These are phyloP conservation scores for Nakazawaea anatomiae DNA, from an alignment of 805 yeast species.

Conservation along the genomic window DNA sequence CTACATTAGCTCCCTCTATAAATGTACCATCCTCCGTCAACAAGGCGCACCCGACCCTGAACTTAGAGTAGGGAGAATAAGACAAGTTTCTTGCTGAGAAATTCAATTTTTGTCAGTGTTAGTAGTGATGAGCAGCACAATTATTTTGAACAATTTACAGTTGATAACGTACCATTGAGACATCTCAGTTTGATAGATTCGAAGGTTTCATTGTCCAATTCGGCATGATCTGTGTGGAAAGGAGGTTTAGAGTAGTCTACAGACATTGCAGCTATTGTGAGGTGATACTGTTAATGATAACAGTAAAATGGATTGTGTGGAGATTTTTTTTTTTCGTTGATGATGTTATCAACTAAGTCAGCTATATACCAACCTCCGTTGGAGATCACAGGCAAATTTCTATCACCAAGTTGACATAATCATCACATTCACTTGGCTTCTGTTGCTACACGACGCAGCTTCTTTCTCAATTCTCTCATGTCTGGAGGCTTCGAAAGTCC, in stretches of 20 bases:
- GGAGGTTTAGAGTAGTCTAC: conserved; percentile 8
- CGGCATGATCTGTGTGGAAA: conserved; percentile 9
- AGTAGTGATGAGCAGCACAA: too few relatives aligned
- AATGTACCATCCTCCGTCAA: conserved; percentile 43
- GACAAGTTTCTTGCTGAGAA: conserved; percentile 41
- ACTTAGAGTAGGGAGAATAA: conserved; percentile 70
- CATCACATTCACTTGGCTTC: not conserved
- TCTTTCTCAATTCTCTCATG: conserved; percentile 56
- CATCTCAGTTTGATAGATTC: conserved; percentile 15
- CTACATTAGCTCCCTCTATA: conserved; percentile 80
- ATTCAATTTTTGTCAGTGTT: too few relatives aligned
- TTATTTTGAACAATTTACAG: too few relatives aligned
- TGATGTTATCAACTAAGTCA: not conserved
- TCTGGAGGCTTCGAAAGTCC: conserved; percentile 79
- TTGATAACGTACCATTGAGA: conserved; percentile 9
- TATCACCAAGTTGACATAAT: conserved; percentile 9
- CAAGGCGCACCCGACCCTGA: conserved; percentile 80
- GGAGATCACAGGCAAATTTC: not conserved
- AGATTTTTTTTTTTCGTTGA: not conserved
- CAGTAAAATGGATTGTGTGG: too few relatives aligned
- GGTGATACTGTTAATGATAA: too few relatives aligned
- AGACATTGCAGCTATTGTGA: not conserved
- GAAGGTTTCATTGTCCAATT: conserved; percentile 7
- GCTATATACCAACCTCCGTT: not conserved
- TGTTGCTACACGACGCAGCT: conserved; percentile 9